Base-by-base conservation (phyloP, 148 eudicot species). In the Amaranthus cruentus region DNA sequence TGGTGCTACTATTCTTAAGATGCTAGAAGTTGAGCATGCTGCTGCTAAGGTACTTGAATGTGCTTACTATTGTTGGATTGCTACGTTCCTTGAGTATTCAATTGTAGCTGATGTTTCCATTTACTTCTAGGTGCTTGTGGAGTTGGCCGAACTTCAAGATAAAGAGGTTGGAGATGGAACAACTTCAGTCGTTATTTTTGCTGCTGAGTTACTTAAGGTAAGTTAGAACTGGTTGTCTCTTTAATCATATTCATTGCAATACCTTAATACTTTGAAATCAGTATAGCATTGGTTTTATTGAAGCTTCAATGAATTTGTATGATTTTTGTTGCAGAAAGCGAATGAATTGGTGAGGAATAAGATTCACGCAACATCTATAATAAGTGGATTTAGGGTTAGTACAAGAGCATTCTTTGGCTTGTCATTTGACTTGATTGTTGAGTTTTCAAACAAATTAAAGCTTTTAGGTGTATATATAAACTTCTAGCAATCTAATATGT, bases 81-180 rank as follows among this genome's bases (percentile, higher is more conserved):
- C 52, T 65, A 4, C 54, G 44, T 15, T 53, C 38, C 8, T 68
- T 58, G 38, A 28, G 50, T 13, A 60, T 38, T 14, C 56, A 14
- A 63, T 69, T 54, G 64, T 47, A 51, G 9, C 11, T 28, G 0
- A 46, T 46, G 11, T 65, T 13, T 38, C 3, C 13, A 4, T 76
- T 70, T 6, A 51, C 62, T 51, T 49, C 18, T 74, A 90, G 97
- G 92, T 96, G 49, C 99, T 92, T 75, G 99, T 90, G 71, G 99
- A 96, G 84, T 84, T 96, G 84, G 99, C 99, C 62, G 94, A 96
- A 79, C 95, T 96, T 68, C 99, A 96, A 84, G 99, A 92, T 80
- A 87, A 90, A 76, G 99, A 96, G 85, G 99, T 96, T 78, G 99
- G 99, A 79, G 99, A 96, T 83, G 99, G 99, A 75, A 96, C 99